phyloP scores from a whole-genome alignment of 768 basidiomycete genomes.

The Trichaptum fuscoviolaceum region DNA sequence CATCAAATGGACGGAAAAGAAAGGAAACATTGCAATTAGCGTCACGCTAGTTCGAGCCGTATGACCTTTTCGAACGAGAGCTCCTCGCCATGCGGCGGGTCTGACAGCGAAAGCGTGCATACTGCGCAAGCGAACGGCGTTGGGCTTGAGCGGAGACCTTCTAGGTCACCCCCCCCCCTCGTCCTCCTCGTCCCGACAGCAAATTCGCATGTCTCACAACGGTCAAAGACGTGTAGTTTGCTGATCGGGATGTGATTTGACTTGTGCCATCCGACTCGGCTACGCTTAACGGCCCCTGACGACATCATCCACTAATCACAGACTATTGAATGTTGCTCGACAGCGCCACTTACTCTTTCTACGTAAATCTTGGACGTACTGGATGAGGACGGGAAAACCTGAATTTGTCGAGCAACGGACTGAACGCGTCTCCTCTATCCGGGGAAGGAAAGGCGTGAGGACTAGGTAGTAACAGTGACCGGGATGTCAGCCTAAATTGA shows the following conservation, averaged over 20 bases:
- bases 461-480: too few species aligned
- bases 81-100: not conserved
- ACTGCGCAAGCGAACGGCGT: not conserved
- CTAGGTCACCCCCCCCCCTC: not conserved
- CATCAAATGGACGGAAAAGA: not conserved
- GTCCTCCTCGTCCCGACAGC: too few species aligned
- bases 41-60: not conserved
- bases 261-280: not conserved
- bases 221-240: not conserved
- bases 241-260: not conserved
- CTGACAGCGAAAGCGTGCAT: not conserved
- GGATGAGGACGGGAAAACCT: not conserved
- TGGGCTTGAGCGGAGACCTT: not conserved
- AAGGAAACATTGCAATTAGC: not conserved
- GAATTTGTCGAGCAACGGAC: not conserved
- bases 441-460: too few species aligned
- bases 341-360: too few species aligned
- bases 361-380: not conserved
- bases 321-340: too few species aligned
- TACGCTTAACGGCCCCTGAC: not conserved
- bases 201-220: not conserved
- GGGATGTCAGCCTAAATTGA: too few species aligned
- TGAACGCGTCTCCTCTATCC: too few species aligned
- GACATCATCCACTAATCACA: not conserved
- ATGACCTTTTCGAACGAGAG: not conserved